Evolutionary conservation across 768 basidiomycete species (phyloP).

Genomic region (Suillus bovinus): DNA sequence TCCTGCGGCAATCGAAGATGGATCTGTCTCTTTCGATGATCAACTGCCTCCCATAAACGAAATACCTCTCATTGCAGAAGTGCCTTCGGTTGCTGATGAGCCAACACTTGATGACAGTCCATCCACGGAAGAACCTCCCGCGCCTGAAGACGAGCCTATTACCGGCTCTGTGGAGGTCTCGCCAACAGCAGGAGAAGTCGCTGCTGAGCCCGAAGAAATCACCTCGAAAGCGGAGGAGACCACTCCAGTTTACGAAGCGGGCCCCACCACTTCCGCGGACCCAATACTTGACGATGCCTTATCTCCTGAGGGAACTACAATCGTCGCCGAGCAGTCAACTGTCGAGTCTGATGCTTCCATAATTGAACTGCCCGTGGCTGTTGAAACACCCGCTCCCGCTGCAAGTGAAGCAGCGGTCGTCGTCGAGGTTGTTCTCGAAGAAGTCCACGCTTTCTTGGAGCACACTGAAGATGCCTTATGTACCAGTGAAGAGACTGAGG

Average conservation of each 20-base stretch:
- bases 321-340: neutral
- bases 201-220: neutral
- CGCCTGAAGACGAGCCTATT: neutral
- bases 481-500: neutral
- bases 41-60: conserved; percentile 6
- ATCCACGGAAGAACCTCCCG: conserved; percentile 5
- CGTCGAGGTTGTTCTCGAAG: neutral
- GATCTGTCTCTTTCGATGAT: neutral
- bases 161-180: neutral
- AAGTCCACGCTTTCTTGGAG: neutral
- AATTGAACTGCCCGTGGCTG: neutral
- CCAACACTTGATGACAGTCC: conserved; percentile 5
- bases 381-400: conserved; percentile 1
- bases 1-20: neutral
- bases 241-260: neutral
- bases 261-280: neutral
- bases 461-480: neutral
- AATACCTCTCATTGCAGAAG: conserved; percentile 1
- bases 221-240: neutral
- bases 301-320: neutral
- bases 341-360: neutral
- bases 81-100: neutral
- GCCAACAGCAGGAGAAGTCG: neutral
- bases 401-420: neutral
- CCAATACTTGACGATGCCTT: neutral